Base-by-base conservation (phyloP, 2,329 filamentous ascomycete genomes). In the Diaporthe sp. region DNA sequence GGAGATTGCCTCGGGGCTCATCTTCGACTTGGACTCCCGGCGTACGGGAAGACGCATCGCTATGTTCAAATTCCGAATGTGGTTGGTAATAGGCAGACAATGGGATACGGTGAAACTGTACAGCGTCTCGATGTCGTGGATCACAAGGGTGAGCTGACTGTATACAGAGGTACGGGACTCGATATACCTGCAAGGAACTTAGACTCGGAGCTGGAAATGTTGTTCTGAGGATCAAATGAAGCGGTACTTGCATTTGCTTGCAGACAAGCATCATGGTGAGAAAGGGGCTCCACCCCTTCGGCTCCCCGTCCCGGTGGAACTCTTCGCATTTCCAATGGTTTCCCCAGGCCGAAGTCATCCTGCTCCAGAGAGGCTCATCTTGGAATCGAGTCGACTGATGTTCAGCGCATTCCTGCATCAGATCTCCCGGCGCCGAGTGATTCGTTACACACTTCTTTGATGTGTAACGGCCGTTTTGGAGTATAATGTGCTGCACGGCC, bases 231-330 rank as follows among this genome's bases (percentile, higher is more conserved):
- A 60, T 39, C 57, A 39, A 25, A 60, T 39, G 19, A 60, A 60
- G 57, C 31, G 57, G 31, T 60, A 60, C 57, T 60, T 60, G 57
- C 57, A 60, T 60, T 60, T 60, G 57, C 57, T 60, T 60, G 57
- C 57, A 60, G 31, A 60, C 57, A 60, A 60, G 57, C 57, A 60
- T 60, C 57, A 60, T 60, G 19, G 57, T 39, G 57, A 60, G 57
- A 60, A 60, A 60, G 19, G 57, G 57, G 34, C 7, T 60, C 57
- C 57, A 60, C 31, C 57, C 57, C 31, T 60, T 39, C 31, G 57
- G 57, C 31, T 39, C 57, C 31, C 57, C 31, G 9, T n/a, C 31
- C 31, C 57, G 57, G 57, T 60, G 57, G 57, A 60, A 60, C 57
- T 60, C 57, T 25, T 60, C 57, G 57, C 57, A 60, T 37, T 60